Evolutionary conservation across 2,329 filamentous ascomycete genomes (phyloP), one percentile per base, ranked within the genome.

Genomic region (Zopfia rhizophila): DNA sequence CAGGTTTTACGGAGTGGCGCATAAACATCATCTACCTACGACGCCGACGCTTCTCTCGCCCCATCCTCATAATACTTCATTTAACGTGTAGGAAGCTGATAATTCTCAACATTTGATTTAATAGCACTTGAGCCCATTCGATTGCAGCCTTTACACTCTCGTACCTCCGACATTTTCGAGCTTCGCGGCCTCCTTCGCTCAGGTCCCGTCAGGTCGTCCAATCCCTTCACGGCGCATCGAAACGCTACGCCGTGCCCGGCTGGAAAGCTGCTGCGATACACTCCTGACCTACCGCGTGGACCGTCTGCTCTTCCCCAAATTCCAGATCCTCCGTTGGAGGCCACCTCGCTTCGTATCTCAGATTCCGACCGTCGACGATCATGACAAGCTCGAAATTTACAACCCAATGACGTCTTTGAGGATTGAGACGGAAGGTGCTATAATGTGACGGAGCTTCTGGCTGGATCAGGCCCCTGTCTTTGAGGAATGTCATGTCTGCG

Each of bases 231-330:
- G n/a, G n/a, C n/a, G n/a, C n/a, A n/a, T n/a, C n/a, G n/a, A n/a
- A n/a, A n/a, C n/a, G n/a, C n/a, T n/a, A 56, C n/a, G 46, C 50
- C 13, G 53, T 53, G 13, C 53, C 53, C 14, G 50, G 50, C 22
- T 24, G 11, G 14, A 56, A 51, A 10, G 53, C 50, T 21, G 53
- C 43, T 8, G 47, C 53, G 13, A 56, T 51, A 25, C 46, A 38
- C 21, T 53, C 30, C 4, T 48, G 50, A 7, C 32, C 41, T 14
- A 18, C n/a, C 13, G 19, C 40, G 5, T 33, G 36, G 3, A 51
- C 38, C 4, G 19, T 8, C 16, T 45, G 45, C 16, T 38, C 17
- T 25, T 53, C 22, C 16, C 48, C 49, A 1, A 19, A 17, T 14
- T 19, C 4, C 21, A 50, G 28, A 30, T 45, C 16, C 3, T 28